A percentile compares a stretch with the other conserved stretches of the same genome.
Conservation (phyloP, 1,284 basidiomycete species). For the Malassezia equina region DNA sequence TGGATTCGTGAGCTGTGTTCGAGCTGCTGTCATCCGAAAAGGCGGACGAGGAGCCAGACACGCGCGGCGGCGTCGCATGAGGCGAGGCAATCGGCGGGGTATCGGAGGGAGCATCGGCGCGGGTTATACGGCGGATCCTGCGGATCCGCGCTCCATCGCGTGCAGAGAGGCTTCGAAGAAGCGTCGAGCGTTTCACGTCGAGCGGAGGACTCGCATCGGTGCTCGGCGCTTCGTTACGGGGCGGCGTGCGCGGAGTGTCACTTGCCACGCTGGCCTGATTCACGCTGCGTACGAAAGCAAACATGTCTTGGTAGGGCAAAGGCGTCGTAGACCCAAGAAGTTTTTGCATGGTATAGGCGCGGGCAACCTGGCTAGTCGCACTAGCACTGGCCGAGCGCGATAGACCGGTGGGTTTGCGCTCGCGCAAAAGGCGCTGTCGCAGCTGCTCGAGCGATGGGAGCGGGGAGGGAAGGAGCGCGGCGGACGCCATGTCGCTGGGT, state of each 20-base stretch:
- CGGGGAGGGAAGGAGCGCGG: slow-evolving; percentile 16
- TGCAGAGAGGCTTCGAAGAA: slow-evolving; percentile 17
- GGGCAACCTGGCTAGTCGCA: slow-evolving; percentile 39
- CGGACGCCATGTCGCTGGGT: background rate
- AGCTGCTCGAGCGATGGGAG: slow-evolving; percentile 43
- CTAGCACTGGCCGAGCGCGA: slow-evolving; percentile 34
- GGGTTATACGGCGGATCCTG: slow-evolving; percentile 5
- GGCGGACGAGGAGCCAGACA: background rate
- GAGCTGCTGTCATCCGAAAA: background rate
- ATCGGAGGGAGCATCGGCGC: background rate
- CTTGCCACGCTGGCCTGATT: slow-evolving; percentile 10
- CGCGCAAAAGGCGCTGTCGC: slow-evolving; percentile 35
- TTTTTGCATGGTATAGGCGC: slow-evolving; percentile 44
- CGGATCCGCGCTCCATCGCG: slow-evolving; percentile 12
- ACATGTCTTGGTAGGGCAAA: slow-evolving; percentile 12
- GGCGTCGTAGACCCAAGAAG: slow-evolving; percentile 30
- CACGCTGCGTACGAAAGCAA: slow-evolving; percentile 12
- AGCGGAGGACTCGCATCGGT: background rate
- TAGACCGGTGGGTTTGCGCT: slow-evolving; percentile 30
- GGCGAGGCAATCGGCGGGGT: background rate
- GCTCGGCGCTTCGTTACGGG: background rate
- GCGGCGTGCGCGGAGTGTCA: background rate
- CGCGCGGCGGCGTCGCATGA: background rate
- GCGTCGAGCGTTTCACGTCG: slow-evolving; percentile 9
- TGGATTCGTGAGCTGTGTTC: background rate